A percentile compares a stretch with the other conserved stretches of the same genome.
These are phyloP conservation scores for Mimosa bimucronata DNA, from an alignment of 306 rosid species.

Conservation along the genomic window DNA sequence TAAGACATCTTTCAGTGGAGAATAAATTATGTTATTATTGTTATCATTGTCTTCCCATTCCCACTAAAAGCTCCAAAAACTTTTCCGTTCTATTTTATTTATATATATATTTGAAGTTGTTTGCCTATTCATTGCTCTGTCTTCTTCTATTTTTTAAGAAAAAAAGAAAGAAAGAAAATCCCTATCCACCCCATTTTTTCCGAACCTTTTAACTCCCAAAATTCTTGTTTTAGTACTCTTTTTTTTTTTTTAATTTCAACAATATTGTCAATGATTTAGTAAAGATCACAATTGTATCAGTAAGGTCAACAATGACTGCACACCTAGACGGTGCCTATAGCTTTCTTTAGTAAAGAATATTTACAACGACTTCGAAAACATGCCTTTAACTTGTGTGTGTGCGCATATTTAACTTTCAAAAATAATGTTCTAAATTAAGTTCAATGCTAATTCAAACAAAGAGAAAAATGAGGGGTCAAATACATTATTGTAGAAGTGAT, in stretches of 20 bases:
- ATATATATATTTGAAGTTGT: neutral
- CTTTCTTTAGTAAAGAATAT: too few species aligned
- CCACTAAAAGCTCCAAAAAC: too few species aligned
- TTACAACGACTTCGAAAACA: neutral
- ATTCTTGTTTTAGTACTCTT: too few species aligned
- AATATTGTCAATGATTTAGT: neutral
- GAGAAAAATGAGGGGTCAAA: too few species aligned
- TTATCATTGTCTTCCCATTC: neutral
- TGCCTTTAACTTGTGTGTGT: neutral
- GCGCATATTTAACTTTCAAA: too few species aligned
- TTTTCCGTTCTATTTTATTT: too few species aligned
- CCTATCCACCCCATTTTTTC: neutral
- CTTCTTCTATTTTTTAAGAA: too few species aligned
- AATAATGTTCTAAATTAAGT: too few species aligned
- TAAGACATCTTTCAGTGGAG: neutral
- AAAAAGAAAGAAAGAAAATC: too few species aligned
- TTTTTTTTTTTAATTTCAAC: neutral
- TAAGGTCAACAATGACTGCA: neutral
- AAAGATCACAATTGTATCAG: neutral
- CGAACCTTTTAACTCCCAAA: neutral
- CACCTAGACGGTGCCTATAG: neutral
- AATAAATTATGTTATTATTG: too few species aligned
- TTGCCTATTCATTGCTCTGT: neutral
- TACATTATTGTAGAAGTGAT: too few species aligned
- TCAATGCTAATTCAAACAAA: too few species aligned